Evolutionary conservation across 768 basidiomycete species (phyloP), one percentile per base, ranked within the genome.

Genomic region (Chalciporus chontae): DNA sequence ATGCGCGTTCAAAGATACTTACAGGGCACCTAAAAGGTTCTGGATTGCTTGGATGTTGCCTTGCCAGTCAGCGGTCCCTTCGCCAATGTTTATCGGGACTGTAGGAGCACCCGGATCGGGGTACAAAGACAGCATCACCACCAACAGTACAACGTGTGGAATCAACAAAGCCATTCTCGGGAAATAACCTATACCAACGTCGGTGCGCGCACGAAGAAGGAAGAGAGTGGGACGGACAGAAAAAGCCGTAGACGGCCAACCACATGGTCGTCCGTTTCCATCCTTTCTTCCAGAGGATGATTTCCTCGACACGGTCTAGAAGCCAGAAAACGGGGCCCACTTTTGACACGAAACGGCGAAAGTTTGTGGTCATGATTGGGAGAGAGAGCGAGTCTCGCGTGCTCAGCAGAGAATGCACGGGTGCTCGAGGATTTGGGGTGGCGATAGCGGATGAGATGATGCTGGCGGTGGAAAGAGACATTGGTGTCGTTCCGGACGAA

Each of bases 31-130:
- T 91, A 94, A 94, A 24, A 94, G 77, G 56, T 94, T 94, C 63
- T 94, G 93, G 24, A 94, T 87, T 2, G 77, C 91, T 68, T 94
- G 91, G 3, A 94, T 71, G 54, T 94, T 95, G 14, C 87, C 85
- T 52, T 87, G 85, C 84, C 90, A 94, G 50, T 89, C 86, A 0
- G 83, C 77, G 10, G 81, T 79, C 4, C 83, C 85, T 58, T 91
- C 87, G 3, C 76, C 60, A 1, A 74, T 60, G 18, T 71, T 68
- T 14, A 71, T 62, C 8, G 69, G 70, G 0, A 66, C 63, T 2
- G 73, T 63, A 2, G 73, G 66, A 0, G 69, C 62, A 10, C 56
- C 64, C 0, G 59, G 59, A 23, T 51, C 51, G 3, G 86, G 83
- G 59, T 90, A 83, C 2, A 79, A 80, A 5, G 76, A 71, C 0